These are phyloP conservation scores for Peziza echinospora DNA, from an alignment of 495 filamentous ascomycete species.

Conservation along the genomic window DNA sequence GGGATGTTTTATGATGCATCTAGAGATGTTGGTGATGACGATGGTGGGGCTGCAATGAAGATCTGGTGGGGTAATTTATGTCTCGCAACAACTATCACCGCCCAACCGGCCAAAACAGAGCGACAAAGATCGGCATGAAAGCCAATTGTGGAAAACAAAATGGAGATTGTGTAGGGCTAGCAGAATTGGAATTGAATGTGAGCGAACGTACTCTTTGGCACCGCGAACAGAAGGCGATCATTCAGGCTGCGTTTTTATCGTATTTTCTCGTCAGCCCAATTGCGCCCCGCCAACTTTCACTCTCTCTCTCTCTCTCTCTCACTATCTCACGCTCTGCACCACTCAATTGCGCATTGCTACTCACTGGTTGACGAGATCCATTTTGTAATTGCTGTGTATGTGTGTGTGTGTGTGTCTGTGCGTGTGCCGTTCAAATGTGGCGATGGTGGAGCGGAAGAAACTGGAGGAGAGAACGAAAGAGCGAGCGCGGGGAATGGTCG, in stretches of 20 bases:
- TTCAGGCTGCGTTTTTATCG: constrained; percentile 41
- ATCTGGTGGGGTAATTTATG: constrained; percentile 1
- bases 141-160: not conserved
- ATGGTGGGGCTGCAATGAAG: not conserved
- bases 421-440: too few relatives aligned
- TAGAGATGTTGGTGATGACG: constrained; percentile 1
- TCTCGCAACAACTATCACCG: too few relatives aligned
- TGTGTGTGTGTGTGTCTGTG: too few relatives aligned
- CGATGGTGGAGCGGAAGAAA: too few relatives aligned
- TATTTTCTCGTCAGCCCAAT: constrained; percentile 1
- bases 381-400: too few relatives aligned
- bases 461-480: too few relatives aligned
- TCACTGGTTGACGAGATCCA: constrained; percentile 77
- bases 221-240: constrained; percentile 83
- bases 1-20: not conserved
- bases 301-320: not conserved
- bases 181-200: constrained; percentile 5
- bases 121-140: not conserved
- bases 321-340: constrained; percentile 1
- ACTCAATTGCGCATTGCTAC: constrained; percentile 18
- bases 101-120: not conserved
- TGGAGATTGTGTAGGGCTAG: not conserved
- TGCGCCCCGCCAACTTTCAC: too few relatives aligned
- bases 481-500: too few relatives aligned
- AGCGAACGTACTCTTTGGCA: constrained; percentile 68